Evolutionary conservation across 768 basidiomycete species (phyloP).

Genomic region (Lyophyllum atratum): DNA sequence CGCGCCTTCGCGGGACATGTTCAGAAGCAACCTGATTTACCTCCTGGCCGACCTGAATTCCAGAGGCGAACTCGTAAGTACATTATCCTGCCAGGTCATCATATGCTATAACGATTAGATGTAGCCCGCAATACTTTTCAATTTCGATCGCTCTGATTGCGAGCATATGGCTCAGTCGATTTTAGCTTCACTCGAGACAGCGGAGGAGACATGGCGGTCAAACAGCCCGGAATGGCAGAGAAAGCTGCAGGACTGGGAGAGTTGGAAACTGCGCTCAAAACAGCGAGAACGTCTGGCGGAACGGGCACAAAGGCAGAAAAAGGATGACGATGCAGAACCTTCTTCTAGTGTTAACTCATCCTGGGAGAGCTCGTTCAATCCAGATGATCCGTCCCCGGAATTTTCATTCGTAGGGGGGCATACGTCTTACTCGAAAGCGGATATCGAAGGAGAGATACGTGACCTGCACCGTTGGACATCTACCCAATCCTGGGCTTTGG

Average conservation of each 20-base stretch:
- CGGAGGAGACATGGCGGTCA: slow-evolving; percentile 53
- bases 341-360: slow-evolving; percentile 18
- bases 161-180: slow-evolving; percentile 52
- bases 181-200: slow-evolving; percentile 31
- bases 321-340: slow-evolving; percentile 27
- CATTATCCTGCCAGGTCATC: neutral
- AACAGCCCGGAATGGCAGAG: slow-evolving; percentile 47
- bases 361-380: slow-evolving; percentile 62
- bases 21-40: slow-evolving; percentile 46
- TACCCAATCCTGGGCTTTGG: slow-evolving; percentile 44
- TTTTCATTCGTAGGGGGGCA: slow-evolving; percentile 59
- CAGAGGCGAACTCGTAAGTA: slow-evolving; percentile 53
- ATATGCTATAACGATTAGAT: neutral
- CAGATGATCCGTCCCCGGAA: slow-evolving; percentile 53
- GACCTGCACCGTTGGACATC: slow-evolving; percentile 35
- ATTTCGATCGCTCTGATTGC: slow-evolving; percentile 61
- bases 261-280: slow-evolving; percentile 48
- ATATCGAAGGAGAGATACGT: slow-evolving; percentile 50
- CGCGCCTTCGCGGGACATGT: slow-evolving; percentile 33
- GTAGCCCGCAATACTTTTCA: slow-evolving; percentile 70
- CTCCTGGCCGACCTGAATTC: slow-evolving; percentile 61
- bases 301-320: slow-evolving; percentile 40
- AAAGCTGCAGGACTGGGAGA: slow-evolving; percentile 53
- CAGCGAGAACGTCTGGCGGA: slow-evolving; percentile 47
- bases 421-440: slow-evolving; percentile 43